phyloP scores from a whole-genome alignment of 495 filamentous ascomycete species.

The Aspergillus saccharolyticus region DNA sequence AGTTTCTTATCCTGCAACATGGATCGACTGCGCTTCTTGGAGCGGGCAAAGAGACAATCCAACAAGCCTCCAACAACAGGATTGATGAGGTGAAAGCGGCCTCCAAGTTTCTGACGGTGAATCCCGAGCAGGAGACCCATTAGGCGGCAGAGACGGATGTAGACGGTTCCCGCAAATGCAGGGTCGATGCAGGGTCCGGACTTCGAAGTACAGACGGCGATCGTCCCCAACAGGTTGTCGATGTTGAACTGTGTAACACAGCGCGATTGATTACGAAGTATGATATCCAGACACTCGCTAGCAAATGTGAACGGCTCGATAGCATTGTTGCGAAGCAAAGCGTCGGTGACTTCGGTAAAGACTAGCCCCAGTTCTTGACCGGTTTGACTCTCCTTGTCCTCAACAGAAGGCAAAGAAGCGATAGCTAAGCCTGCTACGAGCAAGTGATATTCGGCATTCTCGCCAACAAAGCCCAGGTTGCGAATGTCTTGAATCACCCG shows the following conservation, averaged over 20 bases:
- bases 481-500: constrained; percentile 33
- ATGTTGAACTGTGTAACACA: constrained; percentile 66
- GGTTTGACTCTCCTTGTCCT: constrained; percentile 36
- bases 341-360: constrained; percentile 29
- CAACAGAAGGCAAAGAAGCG: constrained; percentile 26
- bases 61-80: constrained; percentile 59
- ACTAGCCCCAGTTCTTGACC: constrained; percentile 35
- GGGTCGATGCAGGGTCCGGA: constrained; percentile 32
- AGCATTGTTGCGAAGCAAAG: constrained; percentile 31
- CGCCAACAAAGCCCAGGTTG: constrained; percentile 28
- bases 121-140: constrained; percentile 51
- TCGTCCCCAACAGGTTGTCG: constrained; percentile 55
- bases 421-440: constrained; percentile 38
- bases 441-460: constrained; percentile 29
- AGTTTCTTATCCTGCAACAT: constrained; percentile 17
- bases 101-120: constrained; percentile 61
- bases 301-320: constrained; percentile 54
- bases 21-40: constrained; percentile 44
- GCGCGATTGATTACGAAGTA: constrained; percentile 51
- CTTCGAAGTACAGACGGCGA: constrained; percentile 49
- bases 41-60: constrained; percentile 55
- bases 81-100: constrained; percentile 67
- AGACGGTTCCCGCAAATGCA: constrained; percentile 49
- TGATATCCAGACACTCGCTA: constrained; percentile 48
- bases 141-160: constrained; percentile 55